Conservation (phyloP, 257 asterid species). For the Nicotiana tabacum region DNA sequence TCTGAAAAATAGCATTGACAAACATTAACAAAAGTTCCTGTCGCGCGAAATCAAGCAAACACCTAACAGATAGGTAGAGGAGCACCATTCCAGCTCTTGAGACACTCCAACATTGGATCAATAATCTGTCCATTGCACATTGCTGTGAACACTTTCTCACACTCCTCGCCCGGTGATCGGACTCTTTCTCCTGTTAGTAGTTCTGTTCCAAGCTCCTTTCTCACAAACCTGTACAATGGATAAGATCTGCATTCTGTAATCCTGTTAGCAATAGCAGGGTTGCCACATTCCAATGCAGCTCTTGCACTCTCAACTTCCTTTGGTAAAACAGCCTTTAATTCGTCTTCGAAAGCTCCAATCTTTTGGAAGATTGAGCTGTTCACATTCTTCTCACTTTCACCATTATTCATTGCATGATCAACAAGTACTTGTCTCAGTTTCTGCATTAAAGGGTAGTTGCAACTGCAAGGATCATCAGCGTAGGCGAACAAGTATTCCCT, state of each 20-base stretch:
- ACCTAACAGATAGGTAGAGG: slow-evolving; percentile 69
- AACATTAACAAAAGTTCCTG: background rate
- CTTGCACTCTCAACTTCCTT: slow-evolving; percentile 57
- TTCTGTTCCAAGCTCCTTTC: slow-evolving; percentile 54
- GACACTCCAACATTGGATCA: slow-evolving; percentile 72
- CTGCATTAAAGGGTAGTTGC: slow-evolving; percentile 38
- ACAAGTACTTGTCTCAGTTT: slow-evolving; percentile 43
- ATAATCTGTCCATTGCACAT: slow-evolving; percentile 48
- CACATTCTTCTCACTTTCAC: slow-evolving; percentile 31
- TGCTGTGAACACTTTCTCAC: slow-evolving; percentile 76
- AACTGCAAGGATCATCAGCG: slow-evolving; percentile 39
- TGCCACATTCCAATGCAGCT: slow-evolving; percentile 52
- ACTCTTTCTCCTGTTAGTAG: slow-evolving; percentile 60
- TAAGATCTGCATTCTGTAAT: slow-evolving; percentile 68
- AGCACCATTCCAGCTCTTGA: slow-evolving; percentile 66
- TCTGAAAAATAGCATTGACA: background rate
- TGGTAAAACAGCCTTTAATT: slow-evolving; percentile 30
- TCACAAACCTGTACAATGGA: slow-evolving; percentile 65
- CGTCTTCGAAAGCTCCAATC: slow-evolving; percentile 39
- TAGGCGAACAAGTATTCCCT: slow-evolving; percentile 38
- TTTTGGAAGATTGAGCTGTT: slow-evolving; percentile 44
- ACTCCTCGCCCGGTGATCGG: slow-evolving; percentile 72
- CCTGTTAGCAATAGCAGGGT: slow-evolving; percentile 41
- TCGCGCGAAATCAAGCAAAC: background rate
- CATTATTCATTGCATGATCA: slow-evolving; percentile 39